These are phyloP conservation scores for Pythium brachiatum DNA, from an alignment of 352 stramenopile genomes.

Conservation along the genomic window DNA sequence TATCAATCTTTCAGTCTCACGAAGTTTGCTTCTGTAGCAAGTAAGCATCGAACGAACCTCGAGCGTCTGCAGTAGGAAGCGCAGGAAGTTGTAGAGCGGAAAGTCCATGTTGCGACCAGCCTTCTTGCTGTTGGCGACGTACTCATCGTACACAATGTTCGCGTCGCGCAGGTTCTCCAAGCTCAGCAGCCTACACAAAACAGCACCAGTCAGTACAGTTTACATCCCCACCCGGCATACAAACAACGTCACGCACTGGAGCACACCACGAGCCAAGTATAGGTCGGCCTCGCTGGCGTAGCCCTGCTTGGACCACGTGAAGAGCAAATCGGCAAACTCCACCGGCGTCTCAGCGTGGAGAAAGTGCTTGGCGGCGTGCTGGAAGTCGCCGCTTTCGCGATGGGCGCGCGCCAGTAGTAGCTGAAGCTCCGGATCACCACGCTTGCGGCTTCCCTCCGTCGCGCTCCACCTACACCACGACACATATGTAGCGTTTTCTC, in stretches of 20 bases:
- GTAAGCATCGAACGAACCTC: slow-evolving; percentile 44
- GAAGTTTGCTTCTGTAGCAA: no score
- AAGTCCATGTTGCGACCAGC: slow-evolving; percentile 48
- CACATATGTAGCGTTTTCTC: neutral
- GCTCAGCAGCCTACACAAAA: slow-evolving; percentile 52
- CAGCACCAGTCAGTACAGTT: slow-evolving; percentile 1
- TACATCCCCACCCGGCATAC: neutral
- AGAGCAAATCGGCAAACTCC: slow-evolving; percentile 68
- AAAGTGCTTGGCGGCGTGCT: slow-evolving; percentile 75
- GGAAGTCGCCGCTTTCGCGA: slow-evolving; percentile 47
- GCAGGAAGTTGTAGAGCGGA: slow-evolving; percentile 82
- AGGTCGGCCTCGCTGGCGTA: slow-evolving; percentile 83
- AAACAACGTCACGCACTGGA: slow-evolving; percentile 88
- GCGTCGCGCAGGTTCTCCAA: slow-evolving; percentile 86
- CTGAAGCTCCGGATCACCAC: slow-evolving; percentile 75
- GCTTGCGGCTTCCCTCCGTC: slow-evolving; percentile 62
- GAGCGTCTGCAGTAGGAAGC: slow-evolving; percentile 81
- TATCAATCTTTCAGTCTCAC: no score
- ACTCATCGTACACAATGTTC: slow-evolving; percentile 74
- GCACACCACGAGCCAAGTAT: slow-evolving; percentile 67
- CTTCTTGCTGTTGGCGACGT: slow-evolving; percentile 48
- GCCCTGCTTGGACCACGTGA: slow-evolving; percentile 69
- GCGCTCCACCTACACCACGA: slow-evolving; percentile 53
- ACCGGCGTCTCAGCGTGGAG: slow-evolving; percentile 68
- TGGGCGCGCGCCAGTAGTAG: slow-evolving; percentile 62